These are phyloP conservation scores for Starmera dryadoides DNA, from an alignment of 805 yeast species.

Conservation along the genomic window DNA sequence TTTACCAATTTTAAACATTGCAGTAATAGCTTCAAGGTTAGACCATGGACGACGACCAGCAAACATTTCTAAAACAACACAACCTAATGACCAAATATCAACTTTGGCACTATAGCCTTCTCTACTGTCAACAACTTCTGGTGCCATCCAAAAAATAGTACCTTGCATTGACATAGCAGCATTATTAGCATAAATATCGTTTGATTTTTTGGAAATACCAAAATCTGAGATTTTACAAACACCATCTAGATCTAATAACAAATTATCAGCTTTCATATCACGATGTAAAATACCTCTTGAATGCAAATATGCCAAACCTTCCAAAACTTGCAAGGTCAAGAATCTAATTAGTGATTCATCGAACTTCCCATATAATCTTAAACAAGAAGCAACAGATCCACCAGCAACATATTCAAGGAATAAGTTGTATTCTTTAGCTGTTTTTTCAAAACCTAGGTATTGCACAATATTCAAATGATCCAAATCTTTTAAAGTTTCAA, in stretches of 20 bases:
- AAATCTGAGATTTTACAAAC: conserved; percentile 93
- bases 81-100: conserved; percentile 97
- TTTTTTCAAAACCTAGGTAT: conserved; percentile 86
- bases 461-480: conserved; percentile 95
- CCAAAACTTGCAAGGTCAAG: conserved; percentile 70
- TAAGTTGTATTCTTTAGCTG: conserved; percentile 66
- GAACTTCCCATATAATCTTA: conserved; percentile 77
- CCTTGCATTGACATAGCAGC: conserved; percentile 99
- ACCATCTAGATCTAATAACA: conserved; percentile 84
- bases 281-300: conserved; percentile 84
- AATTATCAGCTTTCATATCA: conserved; percentile 90
- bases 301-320: conserved; percentile 85
- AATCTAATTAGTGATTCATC: conserved; percentile 70
- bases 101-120: conserved; percentile 97
- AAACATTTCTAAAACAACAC: conserved; percentile 95
- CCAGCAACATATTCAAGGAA: conserved; percentile 97
- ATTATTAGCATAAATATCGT: conserved; percentile 81
- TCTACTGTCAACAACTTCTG: conserved; percentile 89
- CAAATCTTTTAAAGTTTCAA: conserved; percentile 86
- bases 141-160: conserved; percentile 99
- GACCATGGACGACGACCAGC: conserved; percentile 98
- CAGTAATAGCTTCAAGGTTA: conserved; percentile 89
- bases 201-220: conserved; percentile 85
- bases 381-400: conserved; percentile 86
- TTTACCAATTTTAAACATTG: conserved; percentile 83